Evolutionary conservation across 495 filamentous ascomycete species (phyloP).

Genomic region (Penicillium diatomitis): DNA sequence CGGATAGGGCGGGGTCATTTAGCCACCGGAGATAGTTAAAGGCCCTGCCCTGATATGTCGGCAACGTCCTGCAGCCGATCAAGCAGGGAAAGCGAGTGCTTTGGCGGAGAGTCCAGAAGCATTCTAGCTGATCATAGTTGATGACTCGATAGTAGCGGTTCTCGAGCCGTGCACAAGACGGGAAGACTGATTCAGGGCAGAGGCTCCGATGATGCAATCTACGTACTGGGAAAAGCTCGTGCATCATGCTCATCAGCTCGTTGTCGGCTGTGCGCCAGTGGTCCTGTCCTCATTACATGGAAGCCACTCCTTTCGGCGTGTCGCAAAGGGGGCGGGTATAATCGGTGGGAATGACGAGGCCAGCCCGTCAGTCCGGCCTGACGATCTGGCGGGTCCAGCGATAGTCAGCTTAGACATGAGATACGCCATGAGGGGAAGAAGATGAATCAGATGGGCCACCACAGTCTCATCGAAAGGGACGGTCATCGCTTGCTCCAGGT

Average conservation of each 20-base stretch:
- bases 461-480: too few relatives aligned
- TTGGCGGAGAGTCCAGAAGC: too few relatives aligned
- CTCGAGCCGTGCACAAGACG: background rate
- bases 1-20: too few relatives aligned
- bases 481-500: too few relatives aligned
- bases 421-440: too few relatives aligned
- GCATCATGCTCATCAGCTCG: background rate
- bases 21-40: too few relatives aligned
- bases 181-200: background rate
- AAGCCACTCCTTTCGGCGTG: background rate
- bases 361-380: background rate
- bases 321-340: background rate
- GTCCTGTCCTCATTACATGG: too few relatives aligned
- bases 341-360: slow-evolving; percentile 15
- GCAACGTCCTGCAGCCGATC: too few relatives aligned
- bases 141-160: background rate
- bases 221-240: background rate
- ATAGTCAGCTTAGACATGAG: background rate
- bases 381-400: background rate
- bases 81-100: too few relatives aligned
- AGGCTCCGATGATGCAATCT: background rate
- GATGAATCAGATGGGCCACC: too few relatives aligned
- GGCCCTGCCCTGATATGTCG: too few relatives aligned
- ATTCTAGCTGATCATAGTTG: too few relatives aligned
- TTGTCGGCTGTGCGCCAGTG: background rate